Evolutionary conservation across 2,329 filamentous ascomycete species (phyloP).

Genomic region (Colletotrichum gloeosporioides): DNA sequence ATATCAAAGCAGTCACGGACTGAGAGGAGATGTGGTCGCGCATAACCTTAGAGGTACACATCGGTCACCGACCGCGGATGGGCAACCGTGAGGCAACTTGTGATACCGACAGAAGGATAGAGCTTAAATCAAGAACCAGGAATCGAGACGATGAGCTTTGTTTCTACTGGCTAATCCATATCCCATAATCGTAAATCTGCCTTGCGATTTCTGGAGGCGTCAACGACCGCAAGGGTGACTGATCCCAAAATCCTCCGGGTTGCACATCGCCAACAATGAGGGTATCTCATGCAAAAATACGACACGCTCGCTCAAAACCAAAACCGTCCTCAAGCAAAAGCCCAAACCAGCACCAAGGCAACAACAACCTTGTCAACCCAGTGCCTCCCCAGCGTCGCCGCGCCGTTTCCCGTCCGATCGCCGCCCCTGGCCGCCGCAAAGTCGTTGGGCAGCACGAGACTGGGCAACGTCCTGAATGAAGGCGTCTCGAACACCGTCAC

Average conservation of each 20-base stretch:
- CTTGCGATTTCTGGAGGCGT: background rate
- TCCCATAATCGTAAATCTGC: background rate
- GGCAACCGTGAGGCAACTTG: background rate
- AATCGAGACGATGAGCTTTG: background rate
- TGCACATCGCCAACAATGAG: background rate
- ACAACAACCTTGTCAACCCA: background rate
- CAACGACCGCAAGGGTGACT: background rate
- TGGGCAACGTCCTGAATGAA: background rate
- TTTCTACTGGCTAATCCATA: background rate
- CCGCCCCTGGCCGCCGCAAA: background rate
- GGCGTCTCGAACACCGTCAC: constrained; percentile 15
- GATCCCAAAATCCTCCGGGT: background rate
- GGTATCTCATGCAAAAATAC: background rate
- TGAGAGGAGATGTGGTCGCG: background rate
- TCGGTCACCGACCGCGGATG: background rate
- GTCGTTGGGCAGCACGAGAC: background rate
- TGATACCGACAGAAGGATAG: background rate
- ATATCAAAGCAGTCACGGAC: background rate
- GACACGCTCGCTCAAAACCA: background rate
- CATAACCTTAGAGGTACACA: accelerated
- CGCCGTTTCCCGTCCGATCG: background rate
- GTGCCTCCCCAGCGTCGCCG: background rate
- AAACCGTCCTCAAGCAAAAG: background rate
- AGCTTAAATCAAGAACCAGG: background rate
- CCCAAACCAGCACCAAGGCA: background rate